Conservation (phyloP, 306 rosid species). For the Inga oerstediana region DNA sequence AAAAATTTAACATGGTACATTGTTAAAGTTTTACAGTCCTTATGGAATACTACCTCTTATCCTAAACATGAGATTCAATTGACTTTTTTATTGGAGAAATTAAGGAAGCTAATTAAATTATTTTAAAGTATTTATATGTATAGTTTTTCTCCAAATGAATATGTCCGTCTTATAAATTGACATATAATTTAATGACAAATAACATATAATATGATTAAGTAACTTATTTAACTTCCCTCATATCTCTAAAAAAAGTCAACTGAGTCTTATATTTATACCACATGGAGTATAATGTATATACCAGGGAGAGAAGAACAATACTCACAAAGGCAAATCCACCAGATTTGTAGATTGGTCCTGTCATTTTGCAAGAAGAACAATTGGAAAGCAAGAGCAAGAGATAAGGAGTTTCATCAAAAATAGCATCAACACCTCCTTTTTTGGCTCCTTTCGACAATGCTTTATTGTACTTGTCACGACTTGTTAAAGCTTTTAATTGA, state of each 20-base stretch:
- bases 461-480: background rate
- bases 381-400: slow-evolving; percentile 37
- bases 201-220: too few relatives aligned
- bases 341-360: slow-evolving; percentile 42
- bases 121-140: too few relatives aligned
- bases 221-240: too few relatives aligned
- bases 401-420: slow-evolving; percentile 42
- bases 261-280: too few relatives aligned
- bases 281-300: too few relatives aligned
- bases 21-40: background rate
- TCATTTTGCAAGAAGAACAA: slow-evolving; percentile 32
- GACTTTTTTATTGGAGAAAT: too few relatives aligned
- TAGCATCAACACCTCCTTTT: background rate
- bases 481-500: background rate
- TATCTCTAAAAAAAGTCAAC: too few relatives aligned
- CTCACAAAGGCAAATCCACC: slow-evolving; percentile 52
- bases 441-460: background rate
- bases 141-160: too few relatives aligned
- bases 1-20: background rate
- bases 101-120: too few relatives aligned
- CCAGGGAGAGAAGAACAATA: background rate
- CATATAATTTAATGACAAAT: too few relatives aligned
- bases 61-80: rapidly evolving
- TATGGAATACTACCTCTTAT: too few relatives aligned
- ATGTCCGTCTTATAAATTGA: too few relatives aligned